These are phyloP conservation scores for Aspergillus puulaauensis DNA, from an alignment of 2,329 filamentous ascomycete genomes.

Conservation along the genomic window DNA sequence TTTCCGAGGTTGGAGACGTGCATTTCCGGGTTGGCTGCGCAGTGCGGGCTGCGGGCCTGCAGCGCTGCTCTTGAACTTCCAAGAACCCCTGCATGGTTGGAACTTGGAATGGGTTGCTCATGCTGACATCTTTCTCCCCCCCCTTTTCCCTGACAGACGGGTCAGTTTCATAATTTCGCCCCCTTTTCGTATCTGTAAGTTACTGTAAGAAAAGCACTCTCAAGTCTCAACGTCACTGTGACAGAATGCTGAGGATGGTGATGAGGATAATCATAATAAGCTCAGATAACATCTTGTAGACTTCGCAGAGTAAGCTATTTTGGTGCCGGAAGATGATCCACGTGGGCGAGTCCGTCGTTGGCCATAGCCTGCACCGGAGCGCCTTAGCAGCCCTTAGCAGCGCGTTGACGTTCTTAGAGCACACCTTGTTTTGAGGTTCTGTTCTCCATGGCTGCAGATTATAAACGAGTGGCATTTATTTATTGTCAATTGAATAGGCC, in stretches of 20 bases:
- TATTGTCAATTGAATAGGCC: too few relatives aligned
- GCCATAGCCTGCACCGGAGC: slow-evolving; percentile 6
- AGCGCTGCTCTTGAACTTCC: too few relatives aligned
- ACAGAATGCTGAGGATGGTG: too few relatives aligned
- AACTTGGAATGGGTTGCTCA: slow-evolving; percentile 9
- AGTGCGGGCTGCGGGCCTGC: too few relatives aligned
- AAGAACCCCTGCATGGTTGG: background rate
- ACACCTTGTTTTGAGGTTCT: slow-evolving; percentile 7
- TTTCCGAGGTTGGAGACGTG: background rate
- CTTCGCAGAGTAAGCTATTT: slow-evolving; percentile 12
- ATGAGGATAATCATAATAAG: background rate
- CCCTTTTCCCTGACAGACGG: background rate
- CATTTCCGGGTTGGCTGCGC: background rate
- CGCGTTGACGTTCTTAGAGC: slow-evolving; percentile 3
- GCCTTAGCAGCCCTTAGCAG: slow-evolving; percentile 6
- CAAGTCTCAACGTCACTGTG: background rate
- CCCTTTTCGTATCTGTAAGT: background rate
- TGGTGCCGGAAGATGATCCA: slow-evolving; percentile 18
- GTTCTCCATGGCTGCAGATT: background rate
- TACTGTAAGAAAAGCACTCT: background rate
- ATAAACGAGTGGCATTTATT: too few relatives aligned
- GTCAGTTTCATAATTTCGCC: background rate
- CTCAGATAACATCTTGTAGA: background rate
- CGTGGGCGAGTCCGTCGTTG: slow-evolving; percentile 16
- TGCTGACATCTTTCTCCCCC: background rate